Evolutionary conservation across 805 yeast species (phyloP), one percentile per base, ranked within the genome.

Genomic region (Alloascoidea hylecoeti): DNA sequence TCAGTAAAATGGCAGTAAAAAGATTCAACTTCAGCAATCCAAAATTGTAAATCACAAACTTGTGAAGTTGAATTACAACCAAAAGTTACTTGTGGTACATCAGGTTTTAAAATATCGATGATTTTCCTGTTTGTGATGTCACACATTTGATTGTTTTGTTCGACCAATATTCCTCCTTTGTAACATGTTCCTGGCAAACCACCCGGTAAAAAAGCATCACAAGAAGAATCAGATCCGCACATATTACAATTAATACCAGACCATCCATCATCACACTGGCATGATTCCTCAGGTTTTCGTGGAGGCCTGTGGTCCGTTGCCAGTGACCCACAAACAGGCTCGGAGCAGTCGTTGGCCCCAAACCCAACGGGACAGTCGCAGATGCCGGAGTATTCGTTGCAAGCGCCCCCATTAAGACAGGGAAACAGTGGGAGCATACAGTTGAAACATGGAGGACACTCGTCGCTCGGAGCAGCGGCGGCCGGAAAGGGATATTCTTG

Each of bases 331-430:
- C 98, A 92, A 16, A 71, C 57, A 2, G 98, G 96, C 48, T 71
- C 70, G 1, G 85, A 70, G 57, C 98, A 92, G 55, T 92, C 96
- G 49, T 75, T 75, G 4, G 97, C 96, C 2, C 95, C 96, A 60
- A 79, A 92, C 0, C 98, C 98, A 30, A 74, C 76, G 34, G 84
- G 72, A 60, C 98, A 92, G 39, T 83, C 94, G 61, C 98, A 92
- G 51, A 77, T 68, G 1, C 98, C 98, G 3, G 89, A 82, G 56
- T 65, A 84, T 23, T 78, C 70, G 55, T 92, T 83, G 60, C 98
- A 92, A n/a, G 58, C 58, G 17, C 95, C 86, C 51, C 78, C 92
- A 49, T 92, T 98, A 42, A 81, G 74, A 57, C 98, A 92, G 44
- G 76, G 78, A 50, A 82, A 86, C 44, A 86, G 79, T 2, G 96